Base-by-base conservation (phyloP, 2,329 filamentous ascomycete genomes). In the Aspergillus sp. region DNA sequence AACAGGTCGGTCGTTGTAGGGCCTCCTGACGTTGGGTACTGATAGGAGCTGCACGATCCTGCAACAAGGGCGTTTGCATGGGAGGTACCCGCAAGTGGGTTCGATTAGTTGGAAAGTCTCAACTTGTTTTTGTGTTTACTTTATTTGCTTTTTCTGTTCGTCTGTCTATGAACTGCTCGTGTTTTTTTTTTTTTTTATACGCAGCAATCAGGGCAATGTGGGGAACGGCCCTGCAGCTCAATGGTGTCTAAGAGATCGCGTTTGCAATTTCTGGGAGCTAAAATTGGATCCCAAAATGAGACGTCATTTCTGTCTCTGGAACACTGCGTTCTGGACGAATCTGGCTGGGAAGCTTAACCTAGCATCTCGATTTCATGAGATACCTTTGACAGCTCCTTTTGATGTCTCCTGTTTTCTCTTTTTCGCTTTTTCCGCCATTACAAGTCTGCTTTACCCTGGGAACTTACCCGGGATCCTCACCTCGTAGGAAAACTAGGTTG, bases 31-130 rank as follows among this genome's bases (percentile, higher is more conserved):
- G 56, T 61, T 56, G 54, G 57, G 24, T 50, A 53, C 26, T 45
- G 42, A 39, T 56, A 42, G 50, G 16, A 57, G 22, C 45, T 63
- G 63, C 61, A 62, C 53, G 53, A 63, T 59, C 57, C 57, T 53
- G 57, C 36, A 36, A 47, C 55, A 55, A 56, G 54, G 42, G 54
- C 29, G 54, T 52, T 29, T 54, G 57, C 46, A 61, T 55, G 31
- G 50, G 52, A 26, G 22, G 29, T 49, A 57, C 45, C 50, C 50
- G 46, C 45, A 26, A 36, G 51, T 36, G 45, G 20, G 16, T n/a
- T 42, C 5, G 16, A 42, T 42, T n/a, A n/a, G 16, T 42, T 42
- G 36, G 6, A 42, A 42, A 14, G 36, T 29, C 45, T 31, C 32
- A 58, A 16, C 3, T 22, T 5, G 16, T 42, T 18, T 42, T 52